Base-by-base conservation (phyloP, 345 rosid species). In the Linum tenue region DNA sequence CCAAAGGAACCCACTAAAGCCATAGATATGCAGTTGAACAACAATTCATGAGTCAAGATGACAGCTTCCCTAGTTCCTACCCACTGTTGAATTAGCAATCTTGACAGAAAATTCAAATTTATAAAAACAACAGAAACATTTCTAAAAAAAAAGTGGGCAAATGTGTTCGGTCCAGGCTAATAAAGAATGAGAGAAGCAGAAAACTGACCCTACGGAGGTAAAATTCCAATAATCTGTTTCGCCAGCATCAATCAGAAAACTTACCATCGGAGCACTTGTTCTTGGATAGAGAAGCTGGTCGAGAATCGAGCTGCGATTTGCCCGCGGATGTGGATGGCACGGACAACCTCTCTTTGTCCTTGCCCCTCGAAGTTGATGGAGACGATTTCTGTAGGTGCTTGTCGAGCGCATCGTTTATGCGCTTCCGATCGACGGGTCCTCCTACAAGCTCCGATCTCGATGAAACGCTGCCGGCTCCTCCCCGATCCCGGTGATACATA, bases 311-410 rank as follows among this genome's bases (percentile, higher is more conserved):
- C 51, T n/a, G 59, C 59, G 81, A 83, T 76, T 92, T 87, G 48
- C 90, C 84, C 56, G 75, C 67, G 58, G 75, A 72, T 14, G 73
- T 75, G 60, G 87, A 76, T 68, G 63, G 57, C 2, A 83, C 59
- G 14, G 83, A 59, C 84, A 77, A 82, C 36, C 84, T 92, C 75
- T 84, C 84, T 40, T 86, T 94, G 82, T 86, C 78, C 76, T 72
- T 63, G 39, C 60, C 61, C 43, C 85, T 79, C 55, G 95, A 90
- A 43, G 91, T 84, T 63, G 97, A 92, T 2, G 90, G 84, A 39
- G 97, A 84, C 56, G 98, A 81, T 37, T 90, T 89, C 63, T 84
- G 86, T 53, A 84, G 83, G 59, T 83, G 91, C 81, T 81, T 82
- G 65, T 87, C 91, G 12, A 86, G 84, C 36, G 84, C 78, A 51